Evolutionary conservation across 352 stramenopile species (phyloP).

Genomic region (Blastocystis sp.): DNA sequence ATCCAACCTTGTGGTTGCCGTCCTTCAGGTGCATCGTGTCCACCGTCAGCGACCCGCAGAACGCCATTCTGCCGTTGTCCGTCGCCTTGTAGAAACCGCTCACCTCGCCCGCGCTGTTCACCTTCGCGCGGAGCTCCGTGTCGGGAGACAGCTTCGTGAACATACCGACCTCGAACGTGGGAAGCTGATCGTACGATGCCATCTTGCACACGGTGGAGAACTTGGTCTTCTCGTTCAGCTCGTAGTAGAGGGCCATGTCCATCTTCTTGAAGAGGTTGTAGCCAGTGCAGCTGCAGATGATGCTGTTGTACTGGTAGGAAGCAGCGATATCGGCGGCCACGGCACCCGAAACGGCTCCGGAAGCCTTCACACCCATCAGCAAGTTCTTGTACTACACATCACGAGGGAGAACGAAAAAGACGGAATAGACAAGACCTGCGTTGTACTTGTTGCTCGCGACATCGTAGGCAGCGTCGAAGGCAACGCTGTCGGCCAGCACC

Average conservation of each 20-base stretch:
- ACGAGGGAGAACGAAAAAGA: neutral
- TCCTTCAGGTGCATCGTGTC: constrained; percentile 2
- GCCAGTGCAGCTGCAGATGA: neutral
- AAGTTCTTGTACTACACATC: neutral
- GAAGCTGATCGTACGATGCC: neutral
- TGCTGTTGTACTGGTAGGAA: neutral
- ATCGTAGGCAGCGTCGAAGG: neutral
- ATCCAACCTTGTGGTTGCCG: constrained; percentile 38
- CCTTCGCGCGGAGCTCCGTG: constrained; percentile 32
- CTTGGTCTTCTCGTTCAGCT: neutral
- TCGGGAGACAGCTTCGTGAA: neutral
- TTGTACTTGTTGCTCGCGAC: neutral
- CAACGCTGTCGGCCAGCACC: neutral
- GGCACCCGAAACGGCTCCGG: neutral
- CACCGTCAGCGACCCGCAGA: constrained; percentile 5
- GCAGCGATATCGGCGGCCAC: neutral
- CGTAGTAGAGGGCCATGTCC: neutral
- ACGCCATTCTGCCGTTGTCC: constrained; percentile 21
- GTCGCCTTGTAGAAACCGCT: constrained; percentile 32
- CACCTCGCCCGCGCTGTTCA: constrained; percentile 8
- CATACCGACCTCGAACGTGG: neutral
- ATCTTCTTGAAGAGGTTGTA: neutral
- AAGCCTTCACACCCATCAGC: constrained; percentile 11
- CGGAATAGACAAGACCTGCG: neutral
- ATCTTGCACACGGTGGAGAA: neutral